Evolutionary conservation across 2,329 filamentous ascomycete species (phyloP).

Genomic region (Aspergillus costaricaensis): DNA sequence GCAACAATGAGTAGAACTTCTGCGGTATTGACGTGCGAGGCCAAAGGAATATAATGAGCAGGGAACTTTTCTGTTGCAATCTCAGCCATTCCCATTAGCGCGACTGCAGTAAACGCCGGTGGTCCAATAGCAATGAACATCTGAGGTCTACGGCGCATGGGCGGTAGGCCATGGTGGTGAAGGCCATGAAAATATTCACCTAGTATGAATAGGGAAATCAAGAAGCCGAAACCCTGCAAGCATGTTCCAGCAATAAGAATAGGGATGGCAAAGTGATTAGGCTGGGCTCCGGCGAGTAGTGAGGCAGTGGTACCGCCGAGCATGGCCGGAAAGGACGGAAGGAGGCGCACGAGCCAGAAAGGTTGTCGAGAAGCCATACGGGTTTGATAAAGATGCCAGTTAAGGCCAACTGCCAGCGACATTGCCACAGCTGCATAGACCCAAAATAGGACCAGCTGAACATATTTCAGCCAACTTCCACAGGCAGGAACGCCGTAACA

Average conservation of each 20-base stretch:
- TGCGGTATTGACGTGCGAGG: background rate
- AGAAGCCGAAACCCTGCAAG: background rate
- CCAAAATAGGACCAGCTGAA: background rate
- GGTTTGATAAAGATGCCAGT: background rate
- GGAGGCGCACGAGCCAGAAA: background rate
- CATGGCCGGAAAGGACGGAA: conserved; percentile 1
- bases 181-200: background rate
- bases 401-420: background rate
- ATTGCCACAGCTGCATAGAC: background rate
- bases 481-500: background rate
- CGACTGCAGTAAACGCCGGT: background rate
- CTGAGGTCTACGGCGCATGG: background rate
- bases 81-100: conserved; percentile 2
- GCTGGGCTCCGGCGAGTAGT: background rate
- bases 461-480: background rate
- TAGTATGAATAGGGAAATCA: background rate
- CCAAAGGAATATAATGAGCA: background rate
- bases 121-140: conserved; percentile 1
- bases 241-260: background rate
- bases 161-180: background rate
- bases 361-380: background rate
- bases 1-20: background rate
- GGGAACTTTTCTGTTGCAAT: background rate
- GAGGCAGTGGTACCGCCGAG: background rate
- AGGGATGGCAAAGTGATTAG: background rate